Base-by-base conservation (phyloP, 768 basidiomycete genomes). In the Lyophyllum shimeji region DNA sequence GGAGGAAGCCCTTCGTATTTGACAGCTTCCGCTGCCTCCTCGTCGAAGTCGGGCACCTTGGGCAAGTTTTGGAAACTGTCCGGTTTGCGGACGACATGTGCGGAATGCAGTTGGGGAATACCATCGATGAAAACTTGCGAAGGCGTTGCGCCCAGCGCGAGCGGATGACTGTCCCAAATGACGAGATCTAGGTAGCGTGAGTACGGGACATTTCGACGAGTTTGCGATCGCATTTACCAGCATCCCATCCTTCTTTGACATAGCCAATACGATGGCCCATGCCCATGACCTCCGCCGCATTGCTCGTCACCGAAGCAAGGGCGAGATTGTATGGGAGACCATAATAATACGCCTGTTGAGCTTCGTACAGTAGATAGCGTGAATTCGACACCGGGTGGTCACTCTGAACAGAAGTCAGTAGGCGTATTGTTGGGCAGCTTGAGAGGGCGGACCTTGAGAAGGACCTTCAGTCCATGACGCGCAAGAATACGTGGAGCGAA, bases 71-170 rank as follows among this genome's bases (percentile, higher is more conserved):
- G 81, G 65, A 74, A 80, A 15, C 66, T 55, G 7, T 60, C 53
- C 1, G 80, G 79, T 65, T 95, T 94, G 48, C 70, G 46, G 37
- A 77, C 66, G 17, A 80, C 67, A 60, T 76, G 66, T 2, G 85
- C 78, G 2, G 70, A 64, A 27, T 73, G 62, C 2, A 90, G 63
- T 65, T 98, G 95, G 1, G 87, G 71, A 47, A 96, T 87, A 1
- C 95, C 95, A 63, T 98, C 95, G 57, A 96, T 90, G 71, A 85
- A 93, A 18, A 94, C 92, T 73, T 95, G 92, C 33, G 78, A 74
- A 2, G 93, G 93, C 0, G 91, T 92, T n/a, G 93, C 91, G 2
- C 91, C 91, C 3, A 95, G 73, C 0, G 87, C 81, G 11, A 96
- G 76, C 0, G 94, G 94, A 69, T 95, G 93, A 37, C 84, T 86